Evolutionary conservation across 768 basidiomycete species (phyloP).

Genomic region (Tulasnella sp.): DNA sequence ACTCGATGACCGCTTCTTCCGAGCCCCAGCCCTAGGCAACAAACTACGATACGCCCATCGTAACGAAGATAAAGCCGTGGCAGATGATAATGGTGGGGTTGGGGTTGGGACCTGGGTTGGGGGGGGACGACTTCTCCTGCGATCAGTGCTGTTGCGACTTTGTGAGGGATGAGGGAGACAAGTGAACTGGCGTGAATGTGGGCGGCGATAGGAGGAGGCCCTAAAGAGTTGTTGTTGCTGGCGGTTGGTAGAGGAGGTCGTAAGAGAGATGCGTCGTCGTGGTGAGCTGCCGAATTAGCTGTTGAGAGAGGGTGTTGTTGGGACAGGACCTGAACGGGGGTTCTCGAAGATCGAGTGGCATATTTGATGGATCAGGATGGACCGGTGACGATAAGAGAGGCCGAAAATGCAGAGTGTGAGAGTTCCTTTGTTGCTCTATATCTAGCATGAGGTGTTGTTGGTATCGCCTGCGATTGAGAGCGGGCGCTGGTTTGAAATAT

Average conservation of each 20-base stretch:
- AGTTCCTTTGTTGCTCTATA: too few species aligned
- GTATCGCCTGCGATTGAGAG: too few species aligned
- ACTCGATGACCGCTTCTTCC: conserved; percentile 82
- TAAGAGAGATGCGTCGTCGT: conserved; percentile 29
- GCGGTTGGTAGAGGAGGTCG: neutral
- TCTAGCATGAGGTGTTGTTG: neutral
- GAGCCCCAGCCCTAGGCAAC: conserved; percentile 75
- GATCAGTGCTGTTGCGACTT: conserved; percentile 41
- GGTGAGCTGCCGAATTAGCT: neutral
- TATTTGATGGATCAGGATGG: neutral
- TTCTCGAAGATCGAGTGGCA: conserved; percentile 18
- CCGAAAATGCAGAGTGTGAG: too few species aligned
- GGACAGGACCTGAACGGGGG: conserved; percentile 24
- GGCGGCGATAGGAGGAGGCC: neutral
- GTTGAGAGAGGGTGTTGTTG: conserved; percentile 1
- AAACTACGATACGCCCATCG: conserved; percentile 62
- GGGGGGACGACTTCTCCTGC: conserved; percentile 39
- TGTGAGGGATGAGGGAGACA: neutral
- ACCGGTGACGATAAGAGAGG: neutral
- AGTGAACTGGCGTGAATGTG: conserved; percentile 51
- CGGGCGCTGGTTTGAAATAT: neutral
- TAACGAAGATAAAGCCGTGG: too few species aligned
- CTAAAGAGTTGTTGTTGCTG: neutral
- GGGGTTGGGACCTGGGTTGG: too few species aligned
- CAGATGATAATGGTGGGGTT: too few species aligned